Conservation (phyloP, 306 rosid genomes). For the Malus fusca region DNA sequence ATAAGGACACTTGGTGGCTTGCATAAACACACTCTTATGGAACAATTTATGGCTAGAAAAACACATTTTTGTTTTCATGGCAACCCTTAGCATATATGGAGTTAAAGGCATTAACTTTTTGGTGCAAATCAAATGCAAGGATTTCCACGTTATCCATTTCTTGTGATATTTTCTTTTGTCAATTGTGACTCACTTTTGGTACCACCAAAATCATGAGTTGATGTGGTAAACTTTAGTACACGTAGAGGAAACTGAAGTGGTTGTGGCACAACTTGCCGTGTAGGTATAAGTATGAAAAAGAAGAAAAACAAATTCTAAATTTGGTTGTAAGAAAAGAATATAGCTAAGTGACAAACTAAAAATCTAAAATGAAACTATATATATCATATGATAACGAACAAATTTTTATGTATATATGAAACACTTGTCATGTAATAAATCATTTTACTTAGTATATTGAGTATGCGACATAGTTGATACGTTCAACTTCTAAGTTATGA, state of each 20-base stretch:
- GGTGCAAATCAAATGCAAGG: neutral
- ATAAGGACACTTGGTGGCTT: neutral
- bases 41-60: neutral
- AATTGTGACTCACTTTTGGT: neutral
- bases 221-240: neutral
- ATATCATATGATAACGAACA: neutral
- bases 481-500: too few relatives aligned
- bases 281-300: neutral
- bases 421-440: too few relatives aligned
- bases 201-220: neutral
- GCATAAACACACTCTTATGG: neutral
- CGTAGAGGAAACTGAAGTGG: neutral
- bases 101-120: neutral
- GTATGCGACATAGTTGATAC: neutral
- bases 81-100: neutral
- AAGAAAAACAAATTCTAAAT: neutral
- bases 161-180: neutral
- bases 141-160: conserved; percentile 3
- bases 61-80: neutral
- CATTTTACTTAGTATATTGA: neutral
- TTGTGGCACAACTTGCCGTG: neutral
- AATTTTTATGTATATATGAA: too few relatives aligned
- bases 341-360: neutral
- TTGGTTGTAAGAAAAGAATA: neutral
- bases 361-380: neutral